Evolutionary conservation across 441 rosid species (phyloP), one percentile per base, ranked within the genome.

Genomic region (Melastoma candidum): DNA sequence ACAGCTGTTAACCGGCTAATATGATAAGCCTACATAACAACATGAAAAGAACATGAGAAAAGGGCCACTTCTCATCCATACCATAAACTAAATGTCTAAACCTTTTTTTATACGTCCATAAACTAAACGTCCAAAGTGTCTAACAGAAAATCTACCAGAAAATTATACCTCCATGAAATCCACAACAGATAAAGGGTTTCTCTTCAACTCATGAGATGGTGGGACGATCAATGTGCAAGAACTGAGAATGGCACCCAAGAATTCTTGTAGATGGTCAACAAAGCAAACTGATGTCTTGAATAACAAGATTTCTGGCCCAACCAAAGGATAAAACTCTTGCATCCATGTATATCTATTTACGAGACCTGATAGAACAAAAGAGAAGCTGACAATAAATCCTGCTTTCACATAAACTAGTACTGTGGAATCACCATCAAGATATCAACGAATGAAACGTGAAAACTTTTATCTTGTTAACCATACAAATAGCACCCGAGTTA

Each of bases 281-380:
- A 92, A 92, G 69, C 97, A 79, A 71, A 78, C 69, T 22, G 98
- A 74, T 48, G 97, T 85, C 86, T 85, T 92, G 78, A 92, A 88
- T 61, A 81, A 66, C 59, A 85, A 41, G 48, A 53, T 62, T 63
- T 92, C 87, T 57, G 77, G 76, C 58, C 75, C 77, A 54, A 56
- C 55, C 64, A 79, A 32, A 48, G 97, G 95, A 76, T 83, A 88
- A 25, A 69, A 53, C 48, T 77, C 80, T 78, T 85, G 85, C 98
- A 92, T 85, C 98, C 98, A 88, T 47, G 68, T 13, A 75, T 82
- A 85, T 62, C 97, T 90, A 68, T 92, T 88, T 52, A 85, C 64
- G 64, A 92, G 84, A 70, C 98, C 98, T 92, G 43, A 47, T 60
- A 57, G 55, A 41, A 57, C 50, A 53, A 39, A 53, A 60, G 48